Evolutionary conservation across 441 rosid genomes (phyloP).

Genomic region (Isatis lusitanica): DNA sequence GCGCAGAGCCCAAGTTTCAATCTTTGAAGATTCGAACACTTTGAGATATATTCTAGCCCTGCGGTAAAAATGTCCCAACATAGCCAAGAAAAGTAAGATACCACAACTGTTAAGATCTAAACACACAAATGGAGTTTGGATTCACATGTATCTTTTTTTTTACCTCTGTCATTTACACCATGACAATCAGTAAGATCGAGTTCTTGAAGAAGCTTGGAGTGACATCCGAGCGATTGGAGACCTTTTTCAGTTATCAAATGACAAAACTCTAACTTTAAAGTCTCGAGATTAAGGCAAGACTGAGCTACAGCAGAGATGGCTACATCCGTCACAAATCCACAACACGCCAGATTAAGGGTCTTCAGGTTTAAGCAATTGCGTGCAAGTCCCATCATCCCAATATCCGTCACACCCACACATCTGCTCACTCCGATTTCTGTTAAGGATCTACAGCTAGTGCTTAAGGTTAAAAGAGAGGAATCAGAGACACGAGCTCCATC

Average conservation of each 20-base stretch:
- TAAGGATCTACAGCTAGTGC: constrained; percentile 56
- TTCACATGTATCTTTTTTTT: constrained; percentile 12
- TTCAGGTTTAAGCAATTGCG: constrained; percentile 58
- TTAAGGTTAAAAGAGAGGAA: constrained; percentile 46
- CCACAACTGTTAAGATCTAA: not conserved
- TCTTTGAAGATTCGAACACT: constrained; percentile 60
- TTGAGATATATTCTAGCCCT: constrained; percentile 76
- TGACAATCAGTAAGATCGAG: constrained; percentile 87
- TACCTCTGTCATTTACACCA: constrained; percentile 75
- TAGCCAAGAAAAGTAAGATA: not conserved
- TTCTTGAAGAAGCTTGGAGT: constrained; percentile 64
- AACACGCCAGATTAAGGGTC: constrained; percentile 66
- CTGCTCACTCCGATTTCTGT: constrained; percentile 75
- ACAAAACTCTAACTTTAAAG: constrained; percentile 83
- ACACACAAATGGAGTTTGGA: not conserved
- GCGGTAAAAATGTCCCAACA: constrained; percentile 24
- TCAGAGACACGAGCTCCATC: constrained; percentile 71
- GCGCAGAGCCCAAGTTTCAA: constrained; percentile 81
- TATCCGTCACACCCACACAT: constrained; percentile 62
- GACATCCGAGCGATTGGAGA: constrained; percentile 65
- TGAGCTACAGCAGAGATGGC: constrained; percentile 70
- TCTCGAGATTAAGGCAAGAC: constrained; percentile 61
- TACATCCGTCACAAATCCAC: constrained; percentile 65
- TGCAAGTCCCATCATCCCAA: constrained; percentile 62
- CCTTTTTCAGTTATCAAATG: constrained; percentile 77